phyloP scores from a whole-genome alignment of 495 filamentous ascomycete genomes.

The Aspergillus conjunctus region DNA sequence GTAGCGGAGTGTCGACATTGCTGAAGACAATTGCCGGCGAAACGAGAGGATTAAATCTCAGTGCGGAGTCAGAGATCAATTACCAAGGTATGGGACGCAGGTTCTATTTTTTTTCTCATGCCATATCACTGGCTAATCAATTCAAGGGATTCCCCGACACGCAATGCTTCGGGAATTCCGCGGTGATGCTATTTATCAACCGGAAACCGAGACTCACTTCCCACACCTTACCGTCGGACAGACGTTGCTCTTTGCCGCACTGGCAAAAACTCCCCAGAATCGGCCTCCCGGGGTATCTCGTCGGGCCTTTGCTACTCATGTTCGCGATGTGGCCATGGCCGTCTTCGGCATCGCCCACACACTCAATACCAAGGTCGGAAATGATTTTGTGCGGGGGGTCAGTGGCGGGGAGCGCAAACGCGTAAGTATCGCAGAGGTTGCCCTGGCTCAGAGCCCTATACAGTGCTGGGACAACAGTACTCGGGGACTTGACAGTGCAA shows the following conservation, averaged over 20 bases:
- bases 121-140: too few species aligned
- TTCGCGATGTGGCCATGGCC: constrained; percentile 58
- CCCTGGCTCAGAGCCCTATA: constrained; percentile 65
- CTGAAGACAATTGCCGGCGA: constrained; percentile 68
- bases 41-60: constrained; percentile 62
- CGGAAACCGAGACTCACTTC: constrained; percentile 55
- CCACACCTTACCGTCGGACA: constrained; percentile 62
- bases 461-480: constrained; percentile 83
- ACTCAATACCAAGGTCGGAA: constrained; percentile 55
- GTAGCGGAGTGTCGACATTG: constrained; percentile 57
- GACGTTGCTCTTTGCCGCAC: constrained; percentile 60
- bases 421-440: constrained; percentile 43
- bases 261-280: constrained; percentile 43
- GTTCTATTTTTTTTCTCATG: neutral
- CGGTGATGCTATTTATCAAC: constrained; percentile 55
- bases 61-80: constrained; percentile 53
- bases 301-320: constrained; percentile 47
- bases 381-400: constrained; percentile 75
- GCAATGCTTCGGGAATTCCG: constrained; percentile 61
- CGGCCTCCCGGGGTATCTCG: constrained; percentile 42
- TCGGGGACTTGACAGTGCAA: constrained; percentile 76
- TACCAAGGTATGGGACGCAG: constrained; percentile 58
- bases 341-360: constrained; percentile 55
- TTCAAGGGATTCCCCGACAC: neutral
- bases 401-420: constrained; percentile 47